Conservation (phyloP, 2,329 filamentous ascomycete genomes). For the Claviceps quebecensis region DNA sequence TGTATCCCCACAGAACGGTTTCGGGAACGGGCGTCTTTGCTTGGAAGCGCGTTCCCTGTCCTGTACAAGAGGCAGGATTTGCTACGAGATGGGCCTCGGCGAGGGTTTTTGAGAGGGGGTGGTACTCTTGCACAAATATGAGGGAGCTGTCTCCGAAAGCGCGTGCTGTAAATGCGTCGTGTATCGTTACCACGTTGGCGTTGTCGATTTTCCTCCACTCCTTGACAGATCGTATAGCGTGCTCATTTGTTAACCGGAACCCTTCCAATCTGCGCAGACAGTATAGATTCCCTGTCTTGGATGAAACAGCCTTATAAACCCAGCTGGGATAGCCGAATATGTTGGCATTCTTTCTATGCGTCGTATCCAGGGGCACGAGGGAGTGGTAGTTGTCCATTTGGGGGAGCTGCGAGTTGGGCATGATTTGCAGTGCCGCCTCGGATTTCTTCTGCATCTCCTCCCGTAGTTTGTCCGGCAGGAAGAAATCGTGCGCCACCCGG, state of each 20-base stretch:
- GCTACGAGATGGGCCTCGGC: constrained; percentile 59
- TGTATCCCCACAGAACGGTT: constrained; percentile 75
- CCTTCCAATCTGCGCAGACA: constrained; percentile 77
- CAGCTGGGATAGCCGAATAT: constrained; percentile 83
- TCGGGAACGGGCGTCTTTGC: constrained; percentile 45
- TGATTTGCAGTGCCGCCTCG: constrained; percentile 70
- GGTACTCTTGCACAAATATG: constrained; percentile 87
- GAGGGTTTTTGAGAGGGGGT: constrained; percentile 79
- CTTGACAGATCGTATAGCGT: constrained; percentile 72
- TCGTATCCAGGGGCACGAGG: constrained; percentile 75
- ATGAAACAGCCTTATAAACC: constrained; percentile 88
- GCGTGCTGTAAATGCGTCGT: constrained; percentile 86
- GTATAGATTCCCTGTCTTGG: constrained; percentile 80
- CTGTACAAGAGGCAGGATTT: constrained; percentile 16
- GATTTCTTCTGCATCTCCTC: constrained; percentile 83
- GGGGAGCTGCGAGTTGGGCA: constrained; percentile 64
- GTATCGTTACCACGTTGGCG: constrained; percentile 68
- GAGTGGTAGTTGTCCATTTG: constrained; percentile 83
- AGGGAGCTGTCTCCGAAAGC: constrained; percentile 91
- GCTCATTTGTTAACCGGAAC: constrained; percentile 77
- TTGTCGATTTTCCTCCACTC: constrained; percentile 80
- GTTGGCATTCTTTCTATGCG: constrained; percentile 60
- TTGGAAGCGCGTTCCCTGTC: constrained; percentile 30
- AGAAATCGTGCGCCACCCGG: constrained; percentile 77
- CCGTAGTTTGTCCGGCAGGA: constrained; percentile 72